Conservation (phyloP, 345 rosid species). For the Aurinia saxatilis region DNA sequence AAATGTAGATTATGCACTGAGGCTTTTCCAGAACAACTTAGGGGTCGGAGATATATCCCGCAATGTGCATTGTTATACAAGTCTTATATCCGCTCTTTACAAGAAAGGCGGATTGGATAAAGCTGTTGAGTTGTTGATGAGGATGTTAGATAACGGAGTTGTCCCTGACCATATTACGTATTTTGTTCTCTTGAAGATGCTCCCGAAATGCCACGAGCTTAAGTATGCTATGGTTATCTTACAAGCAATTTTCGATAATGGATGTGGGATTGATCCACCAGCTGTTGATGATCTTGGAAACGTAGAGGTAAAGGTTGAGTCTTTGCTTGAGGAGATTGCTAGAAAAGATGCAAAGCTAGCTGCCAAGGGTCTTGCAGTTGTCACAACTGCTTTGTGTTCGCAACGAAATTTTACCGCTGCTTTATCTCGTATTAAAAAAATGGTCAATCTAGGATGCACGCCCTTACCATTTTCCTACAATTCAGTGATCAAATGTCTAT, state of each 20-base stretch:
- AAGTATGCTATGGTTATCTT: conserved; percentile 37
- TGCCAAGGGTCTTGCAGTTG: conserved; percentile 41
- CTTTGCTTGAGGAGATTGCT: conserved; percentile 40
- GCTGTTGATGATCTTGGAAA: conserved; percentile 11
- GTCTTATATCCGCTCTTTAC: conserved; percentile 41
- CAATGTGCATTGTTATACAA: conserved; percentile 48
- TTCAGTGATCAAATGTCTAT: conserved; percentile 49
- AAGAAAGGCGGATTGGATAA: conserved; percentile 39
- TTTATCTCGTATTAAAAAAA: conserved; percentile 30
- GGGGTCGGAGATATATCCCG: conserved; percentile 31
- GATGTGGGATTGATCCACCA: conserved; percentile 34
- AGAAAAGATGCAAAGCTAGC: conserved; percentile 34
- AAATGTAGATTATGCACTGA: conserved; percentile 42
- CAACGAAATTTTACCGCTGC: conserved; percentile 35
- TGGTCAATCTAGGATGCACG: conserved; percentile 38
- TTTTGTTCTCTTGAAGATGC: conserved; percentile 48
- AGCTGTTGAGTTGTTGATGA: conserved; percentile 38
- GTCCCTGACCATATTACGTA: conserved; percentile 59
- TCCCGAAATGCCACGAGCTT: conserved; percentile 43
- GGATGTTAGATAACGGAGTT: conserved; percentile 42
- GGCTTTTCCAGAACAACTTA: conserved; percentile 28
- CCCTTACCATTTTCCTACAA: conserved; percentile 49
- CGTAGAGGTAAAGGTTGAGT: conserved; percentile 35
- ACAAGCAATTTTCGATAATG: conserved; percentile 40
- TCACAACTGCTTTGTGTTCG: conserved; percentile 49